Evolutionary conservation across 1,139 yeast species (phyloP), one percentile per base, ranked within the genome.

Genomic region (Pichia sp.): DNA sequence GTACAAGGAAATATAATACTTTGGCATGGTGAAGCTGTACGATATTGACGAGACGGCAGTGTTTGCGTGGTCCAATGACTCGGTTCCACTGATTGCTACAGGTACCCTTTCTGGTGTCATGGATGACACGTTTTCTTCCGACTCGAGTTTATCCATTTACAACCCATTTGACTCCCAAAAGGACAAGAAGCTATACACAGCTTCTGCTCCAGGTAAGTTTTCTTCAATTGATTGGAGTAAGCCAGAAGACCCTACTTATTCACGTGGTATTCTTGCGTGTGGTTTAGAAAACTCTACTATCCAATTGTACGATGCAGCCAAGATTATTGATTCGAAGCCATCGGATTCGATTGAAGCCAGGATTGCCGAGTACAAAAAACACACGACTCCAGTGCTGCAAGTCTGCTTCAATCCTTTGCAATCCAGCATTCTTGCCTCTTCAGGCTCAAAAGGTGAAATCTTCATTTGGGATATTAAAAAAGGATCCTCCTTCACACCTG

Each of bases 91-190:
- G 48, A 65, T 90, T 55, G 97, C 87, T 29, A 79, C 96, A 1
- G 98, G 96, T 38, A 84, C 97, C 0, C 86, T 86, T 27, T 92
- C 97, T 0, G 97, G 97, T 16, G 95, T 97, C 16, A 84, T 92
- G 55, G 97, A 87, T 60, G 85, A 85, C 42, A 79, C 84, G 59
- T 88, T 90, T 65, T 81, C 90, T 42, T 79, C 95, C 35, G 73
- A 81, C 35, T 81, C 96, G 3, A 67, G 75, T 31, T 68, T 92
- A 49, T 94, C 87, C 57, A 71, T 92, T 50, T 85, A 95, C 86
- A 80, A 80, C 54, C 73, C 85, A 6, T 75, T 87, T n/a, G 36
- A 29, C 9, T n/a, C 29, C 3, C 65, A 52, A 3, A 33, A 33
- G 4, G 28, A 34, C 11, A 58, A 48, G 48, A 64, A 61, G 49